Evolutionary conservation across 2,329 filamentous ascomycete genomes (phyloP), one percentile per base, ranked within the genome.

Genomic region (Aaosphaeria pasadenensis): DNA sequence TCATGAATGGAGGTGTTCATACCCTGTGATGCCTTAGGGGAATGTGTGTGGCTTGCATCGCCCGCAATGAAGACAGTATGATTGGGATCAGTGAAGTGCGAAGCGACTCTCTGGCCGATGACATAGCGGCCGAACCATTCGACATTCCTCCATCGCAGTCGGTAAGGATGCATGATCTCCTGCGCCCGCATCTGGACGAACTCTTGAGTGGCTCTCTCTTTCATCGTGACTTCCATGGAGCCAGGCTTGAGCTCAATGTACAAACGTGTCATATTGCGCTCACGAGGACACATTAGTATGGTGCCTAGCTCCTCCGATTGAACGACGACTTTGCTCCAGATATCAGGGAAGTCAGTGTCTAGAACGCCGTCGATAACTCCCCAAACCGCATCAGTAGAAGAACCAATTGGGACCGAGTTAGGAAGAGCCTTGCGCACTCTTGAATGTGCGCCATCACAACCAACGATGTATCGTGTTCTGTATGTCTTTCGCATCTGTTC

Each of bases 381-480:
- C 86, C 86, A 89, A 17, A 84, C 81, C 4, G 82, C 79, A 53
- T 84, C 78, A 32, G 67, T 74, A 7, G 72, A 74, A 13, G 75
- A 71, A 2, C 77, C 77, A 36, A 76, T 69, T 13, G 76, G 71
- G 74, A 56, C 71, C 55, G 76, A 59, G 32, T 64, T 55, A 1
- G 66, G 65, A 29, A 89, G 87, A 58, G 78, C 80, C 58, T 81
- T 83, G 31, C 86, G 79, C 28, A 89, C 87, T 56, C 80, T 81
- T 6, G 85, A 88, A 57, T 88, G 83, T 0, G 87, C 86, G 9
- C 87, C 87, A 56, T 90, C 86, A 55, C 85, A 89, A 53, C 87
- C 87, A 42, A 89, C 78, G 5, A 89, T 71, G 56, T 86, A 89
- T 42, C 83, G 77, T 1, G 84, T 76, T 39, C 80, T 70, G 35